Percentiles rank a stretch among this genome's conserved stretches.
Evolutionary conservation across 2,329 filamentous ascomycete species (phyloP).

Genomic region (Mariannaea sp.): DNA sequence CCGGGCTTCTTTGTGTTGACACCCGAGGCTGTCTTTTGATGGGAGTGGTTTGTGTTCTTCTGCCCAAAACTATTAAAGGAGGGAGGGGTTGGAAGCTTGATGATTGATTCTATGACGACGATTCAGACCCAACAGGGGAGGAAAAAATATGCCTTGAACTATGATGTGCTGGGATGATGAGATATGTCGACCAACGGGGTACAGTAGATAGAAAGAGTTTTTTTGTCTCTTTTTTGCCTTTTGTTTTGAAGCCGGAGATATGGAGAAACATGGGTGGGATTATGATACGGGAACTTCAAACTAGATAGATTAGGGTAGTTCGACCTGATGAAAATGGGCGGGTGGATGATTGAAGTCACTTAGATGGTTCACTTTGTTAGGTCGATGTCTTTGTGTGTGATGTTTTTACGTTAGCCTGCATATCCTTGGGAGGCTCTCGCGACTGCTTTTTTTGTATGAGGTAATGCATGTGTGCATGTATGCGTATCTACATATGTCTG

Average conservation of each 20-base stretch:
- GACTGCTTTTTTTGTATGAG: too few relatives aligned
- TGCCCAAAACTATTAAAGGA: neutral
- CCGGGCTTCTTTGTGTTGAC: neutral
- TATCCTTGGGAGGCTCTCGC: too few relatives aligned
- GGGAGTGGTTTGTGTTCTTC: neutral
- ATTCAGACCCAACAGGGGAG: conserved; percentile 8
- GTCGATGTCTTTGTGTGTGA: neutral
- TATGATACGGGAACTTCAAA: conserved; percentile 3
- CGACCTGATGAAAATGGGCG: conserved; percentile 11
- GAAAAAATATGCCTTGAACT: conserved; percentile 26
- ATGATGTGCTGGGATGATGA: conserved; percentile 12
- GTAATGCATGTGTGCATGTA: too few relatives aligned
- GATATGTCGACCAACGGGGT: conserved; percentile 8
- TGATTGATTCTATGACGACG: conserved; percentile 7
- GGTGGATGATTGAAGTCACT: conserved; percentile 11
- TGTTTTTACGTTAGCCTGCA: too few relatives aligned
- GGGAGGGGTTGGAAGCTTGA: neutral
- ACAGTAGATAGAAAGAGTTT: conserved; percentile 16
- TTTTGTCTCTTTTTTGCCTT: too few relatives aligned
- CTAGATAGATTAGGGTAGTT: conserved; percentile 21
- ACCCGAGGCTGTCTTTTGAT: neutral
- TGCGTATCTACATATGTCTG: too few relatives aligned
- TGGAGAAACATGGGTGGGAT: neutral
- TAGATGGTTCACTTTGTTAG: neutral
- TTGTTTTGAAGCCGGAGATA: conserved; percentile 6